These are phyloP conservation scores for Camellia oleifera DNA, from an alignment of 179 eudicot species.

Conservation along the genomic window DNA sequence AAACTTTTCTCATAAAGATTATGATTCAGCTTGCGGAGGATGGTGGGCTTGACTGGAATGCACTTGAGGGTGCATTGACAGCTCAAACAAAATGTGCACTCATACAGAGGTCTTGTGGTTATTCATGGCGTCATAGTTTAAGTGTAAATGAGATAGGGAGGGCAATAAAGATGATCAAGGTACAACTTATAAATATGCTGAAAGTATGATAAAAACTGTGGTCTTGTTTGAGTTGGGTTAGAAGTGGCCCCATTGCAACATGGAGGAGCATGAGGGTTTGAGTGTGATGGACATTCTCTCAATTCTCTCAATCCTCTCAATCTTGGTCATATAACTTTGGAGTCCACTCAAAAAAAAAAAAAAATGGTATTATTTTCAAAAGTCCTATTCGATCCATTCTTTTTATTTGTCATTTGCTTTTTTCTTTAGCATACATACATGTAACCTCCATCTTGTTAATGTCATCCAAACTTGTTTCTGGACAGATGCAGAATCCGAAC, in stretches of 20 bases:
- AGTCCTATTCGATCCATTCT: neutral
- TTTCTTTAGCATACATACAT: neutral
- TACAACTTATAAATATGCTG: constrained; percentile 15
- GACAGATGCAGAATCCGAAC: constrained; percentile 78
- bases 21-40: constrained; percentile 70
- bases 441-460: constrained; percentile 6
- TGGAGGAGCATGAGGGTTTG: neutral
- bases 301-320: too few relatives aligned
- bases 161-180: constrained; percentile 88
- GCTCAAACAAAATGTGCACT: constrained; percentile 90
- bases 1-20: neutral
- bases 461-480: constrained; percentile 17
- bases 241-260: neutral
- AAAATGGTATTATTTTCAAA: neutral
- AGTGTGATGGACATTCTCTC: too few relatives aligned
- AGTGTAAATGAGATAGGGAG: constrained; percentile 86
- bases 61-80: constrained; percentile 56
- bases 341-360: too few relatives aligned
- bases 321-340: neutral
- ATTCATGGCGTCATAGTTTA: constrained; percentile 94
- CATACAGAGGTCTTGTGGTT: constrained; percentile 96
- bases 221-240: neutral
- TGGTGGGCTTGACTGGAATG: constrained; percentile 90
- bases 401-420: neutral
- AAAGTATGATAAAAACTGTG: neutral